phyloP scores from a whole-genome alignment of 208 protist species.

The Trypanosoma melophagium region DNA sequence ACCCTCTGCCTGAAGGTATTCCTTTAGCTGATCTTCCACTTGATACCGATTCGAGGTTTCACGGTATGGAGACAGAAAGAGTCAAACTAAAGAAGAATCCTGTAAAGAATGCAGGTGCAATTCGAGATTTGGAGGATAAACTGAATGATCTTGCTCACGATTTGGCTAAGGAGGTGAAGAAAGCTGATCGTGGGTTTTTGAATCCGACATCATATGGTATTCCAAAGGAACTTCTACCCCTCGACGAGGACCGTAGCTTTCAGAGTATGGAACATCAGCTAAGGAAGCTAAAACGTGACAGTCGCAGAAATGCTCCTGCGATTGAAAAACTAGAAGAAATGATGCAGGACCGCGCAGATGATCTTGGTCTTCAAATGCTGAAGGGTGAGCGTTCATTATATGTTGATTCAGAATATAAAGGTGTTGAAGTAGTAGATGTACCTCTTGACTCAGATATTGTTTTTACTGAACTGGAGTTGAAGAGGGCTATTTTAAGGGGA shows the following conservation, averaged over 20 bases:
- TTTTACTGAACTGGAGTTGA: slow-evolving; percentile 52
- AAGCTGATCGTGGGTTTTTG: slow-evolving; percentile 49
- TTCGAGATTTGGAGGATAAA: slow-evolving; percentile 35
- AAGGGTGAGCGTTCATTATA: slow-evolving; percentile 51
- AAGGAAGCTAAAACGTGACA: slow-evolving; percentile 29
- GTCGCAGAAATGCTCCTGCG: slow-evolving; percentile 47
- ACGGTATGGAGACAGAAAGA: slow-evolving; percentile 37
- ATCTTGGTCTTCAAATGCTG: slow-evolving; percentile 74
- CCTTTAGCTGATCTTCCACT: slow-evolving; percentile 58
- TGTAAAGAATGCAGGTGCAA: slow-evolving; percentile 30
- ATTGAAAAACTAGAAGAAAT: slow-evolving; percentile 59
- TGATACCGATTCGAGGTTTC: slow-evolving; percentile 49
- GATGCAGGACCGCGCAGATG: slow-evolving; percentile 67
- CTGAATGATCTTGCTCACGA: slow-evolving; percentile 66
- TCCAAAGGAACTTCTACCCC: slow-evolving; percentile 42
- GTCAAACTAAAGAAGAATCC: slow-evolving; percentile 31
- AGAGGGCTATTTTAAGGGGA: slow-evolving; percentile 62
- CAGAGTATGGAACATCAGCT: slow-evolving; percentile 22
- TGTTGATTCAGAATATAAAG: slow-evolving; percentile 48
- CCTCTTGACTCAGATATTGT: slow-evolving; percentile 53
- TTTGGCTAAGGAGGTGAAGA: slow-evolving; percentile 55
- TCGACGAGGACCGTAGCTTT: slow-evolving; percentile 42
- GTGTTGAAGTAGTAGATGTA: slow-evolving; percentile 60
- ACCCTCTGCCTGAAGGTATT: slow-evolving; percentile 70
- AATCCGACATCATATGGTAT: slow-evolving; percentile 44